Conservation (phyloP, 1,139 yeast species). For the Saccharomyces hybrid region DNA sequence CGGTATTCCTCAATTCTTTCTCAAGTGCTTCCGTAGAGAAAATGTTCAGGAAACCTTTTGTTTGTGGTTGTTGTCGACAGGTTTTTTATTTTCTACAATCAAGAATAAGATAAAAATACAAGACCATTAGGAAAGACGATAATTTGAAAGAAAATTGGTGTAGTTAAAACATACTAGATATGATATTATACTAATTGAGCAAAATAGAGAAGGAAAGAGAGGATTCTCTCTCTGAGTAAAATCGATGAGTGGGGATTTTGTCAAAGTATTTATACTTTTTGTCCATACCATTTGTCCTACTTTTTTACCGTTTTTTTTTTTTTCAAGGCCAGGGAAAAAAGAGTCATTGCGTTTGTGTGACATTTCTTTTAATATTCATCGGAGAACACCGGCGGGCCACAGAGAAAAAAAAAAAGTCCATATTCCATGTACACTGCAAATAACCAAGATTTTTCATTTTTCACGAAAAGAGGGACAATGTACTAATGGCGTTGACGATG, state of each 20-base stretch:
- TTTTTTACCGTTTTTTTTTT: not conserved
- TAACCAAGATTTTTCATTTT: not conserved
- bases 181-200: not conserved
- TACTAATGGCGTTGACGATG: not conserved
- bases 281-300: not conserved
- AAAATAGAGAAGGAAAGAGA: not conserved
- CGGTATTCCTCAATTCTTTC: not conserved
- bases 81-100: conserved; percentile 7
- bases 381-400: not conserved
- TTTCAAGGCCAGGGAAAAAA: not conserved
- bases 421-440: not conserved
- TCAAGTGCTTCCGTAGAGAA: not conserved
- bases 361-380: not conserved
- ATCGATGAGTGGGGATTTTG: not conserved
- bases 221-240: not conserved
- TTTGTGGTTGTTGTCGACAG: not conserved
- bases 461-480: not conserved
- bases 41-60: conserved; percentile 1
- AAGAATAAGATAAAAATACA: conserved; percentile 4
- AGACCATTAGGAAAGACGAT: conserved; percentile 4
- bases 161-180: conserved; percentile 13
- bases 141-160: conserved; percentile 14
- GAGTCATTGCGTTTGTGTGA: not conserved
- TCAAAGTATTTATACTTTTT: not conserved
- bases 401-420: not conserved